Conservation (phyloP, 1,284 basidiomycete genomes). For the Puccinia hordei region DNA sequence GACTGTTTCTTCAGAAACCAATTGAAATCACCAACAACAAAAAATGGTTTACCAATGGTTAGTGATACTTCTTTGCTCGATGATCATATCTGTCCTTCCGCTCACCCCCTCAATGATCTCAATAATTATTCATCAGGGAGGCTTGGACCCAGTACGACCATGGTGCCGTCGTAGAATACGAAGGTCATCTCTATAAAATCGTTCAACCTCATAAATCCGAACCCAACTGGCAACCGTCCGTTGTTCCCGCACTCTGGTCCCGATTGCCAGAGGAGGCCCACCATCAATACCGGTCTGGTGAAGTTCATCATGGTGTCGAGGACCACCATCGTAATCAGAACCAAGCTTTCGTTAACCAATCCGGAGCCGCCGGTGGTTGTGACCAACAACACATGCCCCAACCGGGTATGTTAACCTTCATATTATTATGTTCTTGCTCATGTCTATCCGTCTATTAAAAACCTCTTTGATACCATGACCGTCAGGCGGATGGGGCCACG, state of each 20-base stretch:
- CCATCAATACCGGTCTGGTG: slow-evolving; percentile 27
- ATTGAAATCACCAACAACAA: no score
- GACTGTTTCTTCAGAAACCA: no score
- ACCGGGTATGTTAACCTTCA: slow-evolving; percentile 31
- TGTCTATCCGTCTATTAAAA: neutral
- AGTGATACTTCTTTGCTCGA: no score
- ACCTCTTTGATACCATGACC: neutral
- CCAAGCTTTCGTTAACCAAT: slow-evolving; percentile 35
- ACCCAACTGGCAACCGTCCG: slow-evolving; percentile 41
- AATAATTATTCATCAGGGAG: slow-evolving; percentile 16
- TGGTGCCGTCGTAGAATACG: slow-evolving; percentile 38
- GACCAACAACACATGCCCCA: slow-evolving; percentile 29
- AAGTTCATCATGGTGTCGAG: slow-evolving; percentile 24
- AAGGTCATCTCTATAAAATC: slow-evolving; percentile 39
- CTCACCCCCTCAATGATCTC: no score
- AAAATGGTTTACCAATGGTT: no score
- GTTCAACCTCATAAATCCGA: slow-evolving; percentile 45
- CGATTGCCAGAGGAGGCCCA: slow-evolving; percentile 25
- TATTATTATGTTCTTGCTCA: neutral
- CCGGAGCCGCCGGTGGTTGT: slow-evolving; percentile 14
- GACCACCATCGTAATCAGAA: slow-evolving; percentile 32
- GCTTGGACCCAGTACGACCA: slow-evolving; percentile 30
- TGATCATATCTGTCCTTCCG: no score
- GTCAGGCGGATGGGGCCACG: slow-evolving; percentile 34
- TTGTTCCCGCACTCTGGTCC: slow-evolving; percentile 35